Evolutionary conservation across 371 early-diverging fungal species (phyloP).

Genomic region (Rhizopus arrhizus): DNA sequence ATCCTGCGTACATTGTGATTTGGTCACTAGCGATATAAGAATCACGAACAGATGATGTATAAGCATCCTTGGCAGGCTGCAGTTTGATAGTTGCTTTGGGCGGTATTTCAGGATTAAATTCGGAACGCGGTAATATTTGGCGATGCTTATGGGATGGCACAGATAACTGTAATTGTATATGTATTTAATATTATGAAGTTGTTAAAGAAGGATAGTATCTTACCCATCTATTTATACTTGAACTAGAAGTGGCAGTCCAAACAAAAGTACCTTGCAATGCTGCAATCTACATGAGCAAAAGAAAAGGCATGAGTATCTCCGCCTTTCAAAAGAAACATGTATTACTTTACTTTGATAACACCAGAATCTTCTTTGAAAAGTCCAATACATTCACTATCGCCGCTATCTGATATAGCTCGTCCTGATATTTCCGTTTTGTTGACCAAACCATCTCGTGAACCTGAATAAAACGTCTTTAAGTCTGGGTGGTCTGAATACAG

Average conservation of each 20-base stretch:
- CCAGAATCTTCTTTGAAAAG: conserved; percentile 84
- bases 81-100: conserved; percentile 43
- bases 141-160: conserved; percentile 54
- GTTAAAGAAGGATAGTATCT: background rate
- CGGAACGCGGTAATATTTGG: conserved; percentile 48
- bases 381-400: conserved; percentile 70
- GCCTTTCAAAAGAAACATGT: background rate
- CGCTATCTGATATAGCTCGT: conserved; percentile 38
- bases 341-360: conserved; percentile 68
- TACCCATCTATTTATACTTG: conserved; percentile 86
- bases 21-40: conserved; percentile 43
- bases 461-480: conserved; percentile 88
- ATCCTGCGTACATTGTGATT: conserved; percentile 49
- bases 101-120: conserved; percentile 50
- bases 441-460: conserved; percentile 88
- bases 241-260: conserved; percentile 90
- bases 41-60: conserved; percentile 30
- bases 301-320: background rate
- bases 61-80: conserved; percentile 41
- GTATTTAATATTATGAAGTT: background rate
- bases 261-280: conserved; percentile 80
- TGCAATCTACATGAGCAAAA: conserved; percentile 50
- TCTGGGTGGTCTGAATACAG: conserved; percentile 83
- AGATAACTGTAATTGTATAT: conserved; percentile 32
- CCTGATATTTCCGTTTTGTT: conserved; percentile 68